Conservation (phyloP, 768 basidiomycete species). For the Cystoderma amianthinum region DNA sequence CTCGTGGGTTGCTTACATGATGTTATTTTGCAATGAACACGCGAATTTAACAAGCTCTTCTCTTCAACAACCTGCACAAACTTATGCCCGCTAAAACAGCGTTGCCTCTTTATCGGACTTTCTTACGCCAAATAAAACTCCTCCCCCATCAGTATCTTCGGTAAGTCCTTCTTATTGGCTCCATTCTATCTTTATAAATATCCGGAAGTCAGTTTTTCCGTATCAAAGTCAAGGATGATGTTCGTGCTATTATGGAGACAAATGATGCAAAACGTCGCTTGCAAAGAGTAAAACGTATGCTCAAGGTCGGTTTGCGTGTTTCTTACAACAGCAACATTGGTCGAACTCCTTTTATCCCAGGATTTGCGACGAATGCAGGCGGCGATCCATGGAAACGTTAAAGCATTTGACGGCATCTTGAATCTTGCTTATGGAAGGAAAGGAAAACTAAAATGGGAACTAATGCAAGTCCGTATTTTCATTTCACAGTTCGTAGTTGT, state of each 20-base stretch:
- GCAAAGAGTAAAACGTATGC: slow-evolving; percentile 40
- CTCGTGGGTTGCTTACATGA: too few relatives aligned
- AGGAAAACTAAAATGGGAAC: slow-evolving; percentile 62
- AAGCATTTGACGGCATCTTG: slow-evolving; percentile 52
- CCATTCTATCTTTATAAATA: slow-evolving; percentile 3
- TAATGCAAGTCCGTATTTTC: slow-evolving; percentile 45
- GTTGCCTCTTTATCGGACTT: slow-evolving; percentile 32
- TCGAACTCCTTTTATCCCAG: slow-evolving; percentile 23
- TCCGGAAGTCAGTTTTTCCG: slow-evolving; percentile 56
- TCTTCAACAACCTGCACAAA: too few relatives aligned
- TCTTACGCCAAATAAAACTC: slow-evolving; percentile 30
- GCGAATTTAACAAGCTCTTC: too few relatives aligned
- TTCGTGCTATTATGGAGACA: slow-evolving; percentile 37
- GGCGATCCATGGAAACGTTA: slow-evolving; percentile 43
- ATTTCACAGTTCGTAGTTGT: background rate
- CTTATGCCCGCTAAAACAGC: too few relatives aligned
- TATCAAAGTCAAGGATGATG: slow-evolving; percentile 51
- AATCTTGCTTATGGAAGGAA: slow-evolving; percentile 72
- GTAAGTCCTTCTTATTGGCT: slow-evolving; percentile 14
- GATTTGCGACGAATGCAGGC: slow-evolving; percentile 42
- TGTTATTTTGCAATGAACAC: too few relatives aligned
- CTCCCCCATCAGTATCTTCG: slow-evolving; percentile 38
- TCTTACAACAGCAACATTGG: too few relatives aligned
- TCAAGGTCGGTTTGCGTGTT: too few relatives aligned
- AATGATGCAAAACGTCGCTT: slow-evolving; percentile 19